Base-by-base conservation (phyloP, 75 land plant genomes). In the Larix kaempferi region DNA sequence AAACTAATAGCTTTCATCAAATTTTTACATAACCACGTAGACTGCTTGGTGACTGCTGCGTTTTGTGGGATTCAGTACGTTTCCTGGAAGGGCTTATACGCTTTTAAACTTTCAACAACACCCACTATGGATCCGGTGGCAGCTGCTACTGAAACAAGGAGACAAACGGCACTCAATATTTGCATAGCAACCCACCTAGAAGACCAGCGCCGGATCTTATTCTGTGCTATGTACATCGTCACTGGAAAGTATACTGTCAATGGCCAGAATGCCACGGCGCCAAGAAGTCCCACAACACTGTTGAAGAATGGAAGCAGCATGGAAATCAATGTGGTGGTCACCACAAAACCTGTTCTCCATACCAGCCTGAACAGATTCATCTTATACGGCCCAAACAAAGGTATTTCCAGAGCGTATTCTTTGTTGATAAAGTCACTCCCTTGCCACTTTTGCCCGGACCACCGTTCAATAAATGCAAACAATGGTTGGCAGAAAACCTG, bases 271-370 rank as follows among this genome's bases (percentile, higher is more conserved):
- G 78, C 79, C 3, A 84, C 11, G 5, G 91, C 80, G 2, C 91
- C 91, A 22, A 89, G 72, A 19, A 89, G 69, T 14, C 91, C 91
- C 49, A 89, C n/a, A 15, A 86, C 78, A 10, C 78, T 77, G 39
- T 89, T 89, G 81, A 89, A 89, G 77, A 89, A 89, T 23, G 91
- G 91, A 33, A 89, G 59, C 27, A 89, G 17, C 85, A 84, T 80
- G 13, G 91, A 78, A 21, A 89, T 56, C 7, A 84, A 5, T 17
- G 87, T 86, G 14, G 87, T 86, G 25, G 80, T 52, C 3, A 89
- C 23, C 57, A 89, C 86, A 39, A 81, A 84, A 0, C 76, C 14
- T 6, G 83, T 76, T 54, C 91, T 71, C 83, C 84, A 79, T 15
- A 89, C 15, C 27, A 86, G 74, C 76, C 78, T 87, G 63, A 83